Evolutionary conservation across 1,139 yeast genomes (phyloP).

Genomic region (Protomyces lactucae-debilis): DNA sequence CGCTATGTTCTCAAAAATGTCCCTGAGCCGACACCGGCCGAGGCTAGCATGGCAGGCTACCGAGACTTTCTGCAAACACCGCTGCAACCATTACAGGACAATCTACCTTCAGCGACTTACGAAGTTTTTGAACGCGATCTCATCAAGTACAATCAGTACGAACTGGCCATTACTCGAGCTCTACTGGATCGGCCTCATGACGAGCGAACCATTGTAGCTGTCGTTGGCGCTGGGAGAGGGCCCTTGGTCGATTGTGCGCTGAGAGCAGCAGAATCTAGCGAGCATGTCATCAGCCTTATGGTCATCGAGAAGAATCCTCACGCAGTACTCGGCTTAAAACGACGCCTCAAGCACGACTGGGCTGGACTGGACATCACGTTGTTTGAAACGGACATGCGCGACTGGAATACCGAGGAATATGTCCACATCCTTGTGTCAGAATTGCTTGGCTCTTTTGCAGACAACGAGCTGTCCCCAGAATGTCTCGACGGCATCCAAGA

Average conservation of each 20-base stretch:
- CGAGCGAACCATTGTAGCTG: constrained; percentile 42
- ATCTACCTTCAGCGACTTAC: constrained; percentile 58
- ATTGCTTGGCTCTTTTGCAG: constrained; percentile 82
- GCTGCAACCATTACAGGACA: constrained; percentile 60
- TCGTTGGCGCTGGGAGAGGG: constrained; percentile 87
- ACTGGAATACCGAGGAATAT: constrained; percentile 43
- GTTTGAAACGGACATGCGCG: constrained; percentile 54
- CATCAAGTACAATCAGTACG: constrained; percentile 63
- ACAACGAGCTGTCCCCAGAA: constrained; percentile 85
- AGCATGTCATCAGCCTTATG: constrained; percentile 42
- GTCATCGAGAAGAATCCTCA: constrained; percentile 70
- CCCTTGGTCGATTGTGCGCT: constrained; percentile 59
- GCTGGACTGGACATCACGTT: constrained; percentile 45
- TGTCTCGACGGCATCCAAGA: constrained; percentile 46
- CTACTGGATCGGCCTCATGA: constrained; percentile 41
- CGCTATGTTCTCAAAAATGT: constrained; percentile 47
- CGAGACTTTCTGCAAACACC: constrained; percentile 53
- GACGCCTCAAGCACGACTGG: constrained; percentile 48
- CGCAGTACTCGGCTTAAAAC: constrained; percentile 47
- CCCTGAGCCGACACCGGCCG: constrained; percentile 40
- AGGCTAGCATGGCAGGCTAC: constrained; percentile 40
- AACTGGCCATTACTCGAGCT: constrained; percentile 60
- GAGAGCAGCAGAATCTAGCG: constrained; percentile 43
- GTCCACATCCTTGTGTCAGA: constrained; percentile 69
- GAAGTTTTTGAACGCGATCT: constrained; percentile 64